phyloP scores from a whole-genome alignment of 257 asterid genomes.

The Penstemon barbatus region DNA sequence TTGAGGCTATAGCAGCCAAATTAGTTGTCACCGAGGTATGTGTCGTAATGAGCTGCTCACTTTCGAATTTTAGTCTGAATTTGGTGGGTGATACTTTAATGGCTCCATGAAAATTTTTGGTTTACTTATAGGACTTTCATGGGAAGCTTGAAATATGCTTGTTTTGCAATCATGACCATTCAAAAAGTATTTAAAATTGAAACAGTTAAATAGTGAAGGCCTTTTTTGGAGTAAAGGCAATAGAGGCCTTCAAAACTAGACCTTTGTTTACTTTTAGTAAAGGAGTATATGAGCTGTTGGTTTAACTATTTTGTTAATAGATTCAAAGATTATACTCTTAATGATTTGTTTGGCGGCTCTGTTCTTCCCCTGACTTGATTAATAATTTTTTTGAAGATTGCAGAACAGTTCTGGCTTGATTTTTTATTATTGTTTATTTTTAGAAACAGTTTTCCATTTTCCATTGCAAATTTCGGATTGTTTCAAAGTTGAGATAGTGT shows the following conservation, averaged over 20 bases:
- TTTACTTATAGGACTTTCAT: not conserved
- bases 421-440: not conserved
- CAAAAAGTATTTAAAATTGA: not conserved
- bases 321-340: slow-evolving; percentile 7
- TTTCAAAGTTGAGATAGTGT: not conserved
- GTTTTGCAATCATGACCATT: not conserved
- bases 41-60: slow-evolving; percentile 1
- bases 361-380: not conserved
- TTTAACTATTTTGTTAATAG: not conserved
- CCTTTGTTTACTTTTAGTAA: not conserved
- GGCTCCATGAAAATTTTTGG: not conserved
- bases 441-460: not conserved
- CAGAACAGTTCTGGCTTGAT: not conserved
- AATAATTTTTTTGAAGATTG: not conserved
- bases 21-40: slow-evolving; percentile 58
- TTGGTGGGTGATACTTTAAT: not conserved
- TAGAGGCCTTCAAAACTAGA: slow-evolving; percentile 6
- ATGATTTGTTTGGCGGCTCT: not conserved
- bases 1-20: slow-evolving; percentile 79
- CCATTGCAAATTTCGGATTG: not conserved
- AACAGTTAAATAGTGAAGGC: not conserved
- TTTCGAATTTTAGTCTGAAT: not conserved
- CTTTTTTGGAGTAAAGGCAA: too few relatives aligned
- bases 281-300: not conserved
- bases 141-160: not conserved